Base-by-base conservation (phyloP, 1,139 yeast species). In the Saccharomyces pastorianus region DNA sequence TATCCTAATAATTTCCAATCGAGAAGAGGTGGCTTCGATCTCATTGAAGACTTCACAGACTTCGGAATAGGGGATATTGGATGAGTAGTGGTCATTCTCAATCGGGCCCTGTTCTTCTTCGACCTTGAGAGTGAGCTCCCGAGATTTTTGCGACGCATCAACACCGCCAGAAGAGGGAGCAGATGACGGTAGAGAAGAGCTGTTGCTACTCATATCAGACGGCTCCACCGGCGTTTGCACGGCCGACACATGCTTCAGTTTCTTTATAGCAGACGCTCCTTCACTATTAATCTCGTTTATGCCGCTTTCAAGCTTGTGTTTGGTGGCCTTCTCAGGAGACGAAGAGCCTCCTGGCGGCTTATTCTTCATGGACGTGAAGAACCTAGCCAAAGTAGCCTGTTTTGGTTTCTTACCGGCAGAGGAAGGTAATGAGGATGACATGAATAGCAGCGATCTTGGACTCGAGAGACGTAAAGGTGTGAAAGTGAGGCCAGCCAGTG, bases 1-100 rank as follows among this genome's bases (percentile, higher is more conserved):
- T 53, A 82, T 73, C 48, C 88, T 83, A 23, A 86, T 81, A 64
- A 91, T 91, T 61, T 89, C 87, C 53, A 93, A 76, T 52, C 99
- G 75, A 20, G 90, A 87, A 1, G 96, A 77, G 44, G 90, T 95
- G 1, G 76, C 70, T 64, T 90, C 98, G 52, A 93, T 78, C 54
- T 78, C 75, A 56, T 87, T 90, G 71, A 91, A 90, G 2, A 87
- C 79, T 2, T 79, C 78, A 28, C 88, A 80, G 46, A 93, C 71
- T 20, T 79, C 79, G 1, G 84, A 73, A 66, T 89, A 91, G 6
- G 84, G 81, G 4, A 67, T 59, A 0, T 47, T 52, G 2, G 63
- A 63, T 14, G 44, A 38, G 11, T 38, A 38, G 13, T 38, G 44
- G 11, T 38, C 44, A 38, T 20, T 38, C 11, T 38, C 7, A 4